Evolutionary conservation across 306 rosid species (phyloP).

Genomic region (Medicago arabica): DNA sequence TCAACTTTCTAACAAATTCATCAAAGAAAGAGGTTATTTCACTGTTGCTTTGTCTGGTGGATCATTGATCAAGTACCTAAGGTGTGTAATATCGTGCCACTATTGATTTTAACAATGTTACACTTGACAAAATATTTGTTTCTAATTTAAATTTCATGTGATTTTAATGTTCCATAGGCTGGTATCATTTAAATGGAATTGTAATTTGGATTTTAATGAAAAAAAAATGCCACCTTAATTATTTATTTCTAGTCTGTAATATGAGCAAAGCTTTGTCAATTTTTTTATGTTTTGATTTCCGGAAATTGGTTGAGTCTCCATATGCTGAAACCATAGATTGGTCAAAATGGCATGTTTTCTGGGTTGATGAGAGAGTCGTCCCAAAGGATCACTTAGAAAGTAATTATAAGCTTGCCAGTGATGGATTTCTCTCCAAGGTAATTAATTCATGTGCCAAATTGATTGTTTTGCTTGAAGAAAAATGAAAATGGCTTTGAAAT

Average conservation of each 20-base stretch:
- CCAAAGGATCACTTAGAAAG: constrained; percentile 76
- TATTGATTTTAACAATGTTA: neutral
- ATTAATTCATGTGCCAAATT: neutral
- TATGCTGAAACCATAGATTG: constrained; percentile 66
- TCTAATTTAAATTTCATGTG: neutral
- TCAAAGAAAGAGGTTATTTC: constrained; percentile 67
- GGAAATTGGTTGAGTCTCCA: constrained; percentile 78
- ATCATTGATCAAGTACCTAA: constrained; percentile 67
- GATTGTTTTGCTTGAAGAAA: neutral
- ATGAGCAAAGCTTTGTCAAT: neutral
- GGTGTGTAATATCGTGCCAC: no score
- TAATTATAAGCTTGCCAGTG: constrained; percentile 83
- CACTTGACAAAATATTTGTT: neutral
- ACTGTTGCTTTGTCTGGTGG: constrained; percentile 82
- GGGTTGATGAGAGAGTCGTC: constrained; percentile 90
- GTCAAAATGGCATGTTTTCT: constrained; percentile 86
- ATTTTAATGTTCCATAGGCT: neutral
- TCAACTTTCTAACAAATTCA: constrained; percentile 69
- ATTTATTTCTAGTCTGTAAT: neutral
- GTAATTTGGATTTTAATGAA: no score
- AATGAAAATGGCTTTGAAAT: no score
- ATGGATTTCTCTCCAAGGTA: constrained; percentile 83
- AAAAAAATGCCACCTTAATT: neutral
- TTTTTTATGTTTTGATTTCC: constrained; percentile 36
- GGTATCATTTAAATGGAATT: no score